Percentiles rank a stretch among this genome's conserved stretches.
Evolutionary conservation across 805 yeast species (phyloP).

Genomic region (Saturnispora serradocipensis): DNA sequence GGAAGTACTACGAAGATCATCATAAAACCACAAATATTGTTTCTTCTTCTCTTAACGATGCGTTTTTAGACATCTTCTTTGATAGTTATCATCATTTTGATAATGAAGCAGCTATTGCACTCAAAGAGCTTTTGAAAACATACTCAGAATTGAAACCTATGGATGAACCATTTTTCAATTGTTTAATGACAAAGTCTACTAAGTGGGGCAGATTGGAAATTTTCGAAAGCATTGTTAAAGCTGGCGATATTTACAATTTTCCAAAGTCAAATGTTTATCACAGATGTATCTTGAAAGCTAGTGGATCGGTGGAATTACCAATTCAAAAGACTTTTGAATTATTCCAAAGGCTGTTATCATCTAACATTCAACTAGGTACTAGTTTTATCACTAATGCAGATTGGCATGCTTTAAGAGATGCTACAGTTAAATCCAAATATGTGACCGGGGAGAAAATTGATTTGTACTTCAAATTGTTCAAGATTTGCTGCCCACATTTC

Average conservation of each 20-base stretch:
- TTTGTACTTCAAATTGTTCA: conserved; percentile 45
- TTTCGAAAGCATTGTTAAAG: conserved; percentile 53
- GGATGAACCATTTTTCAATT: conserved; percentile 80
- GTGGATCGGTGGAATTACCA: conserved; percentile 50
- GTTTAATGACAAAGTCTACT: conserved; percentile 53
- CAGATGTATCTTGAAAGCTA: conserved; percentile 63
- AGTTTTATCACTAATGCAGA: conserved; percentile 66
- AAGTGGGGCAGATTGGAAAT: conserved; percentile 58
- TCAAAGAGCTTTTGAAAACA: conserved; percentile 45
- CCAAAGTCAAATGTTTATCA: conserved; percentile 59
- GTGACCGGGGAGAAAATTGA: conserved; percentile 35
- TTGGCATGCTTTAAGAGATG: conserved; percentile 77
- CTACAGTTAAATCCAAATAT: conserved; percentile 44
- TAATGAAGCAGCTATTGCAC: conserved; percentile 42
- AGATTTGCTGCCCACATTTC: conserved; percentile 39
- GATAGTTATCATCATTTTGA: conserved; percentile 42
- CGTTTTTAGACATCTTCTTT: conserved; percentile 64
- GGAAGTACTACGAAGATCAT: conserved; percentile 40
- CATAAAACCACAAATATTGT: conserved; percentile 52
- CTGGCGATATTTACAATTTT: conserved; percentile 50
- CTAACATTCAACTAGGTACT: conserved; percentile 42
- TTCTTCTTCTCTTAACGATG: conserved; percentile 61
- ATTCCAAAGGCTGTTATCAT: conserved; percentile 22
- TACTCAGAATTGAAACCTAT: conserved; percentile 50
- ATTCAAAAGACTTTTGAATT: conserved; percentile 40